phyloP scores from a whole-genome alignment of 208 protist genomes.

The Naegleria fowleri region DNA sequence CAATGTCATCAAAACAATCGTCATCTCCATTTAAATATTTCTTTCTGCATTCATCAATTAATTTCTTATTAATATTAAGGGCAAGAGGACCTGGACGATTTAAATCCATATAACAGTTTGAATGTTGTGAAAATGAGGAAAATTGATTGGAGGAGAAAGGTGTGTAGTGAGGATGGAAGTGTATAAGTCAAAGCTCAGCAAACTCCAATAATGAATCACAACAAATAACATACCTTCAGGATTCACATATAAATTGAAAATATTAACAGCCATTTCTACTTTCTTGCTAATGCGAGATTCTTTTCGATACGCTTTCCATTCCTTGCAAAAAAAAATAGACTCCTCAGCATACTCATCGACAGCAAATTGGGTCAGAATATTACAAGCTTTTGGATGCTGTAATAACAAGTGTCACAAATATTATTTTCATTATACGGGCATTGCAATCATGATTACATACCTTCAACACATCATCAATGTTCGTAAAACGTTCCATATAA shows the following conservation, averaged over 20 bases:
- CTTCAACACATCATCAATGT: neutral
- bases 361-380: neutral
- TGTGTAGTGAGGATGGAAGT: too few relatives aligned
- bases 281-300: neutral
- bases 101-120: too few relatives aligned
- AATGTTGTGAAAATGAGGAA: too few relatives aligned
- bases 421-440: too few relatives aligned
- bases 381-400: neutral
- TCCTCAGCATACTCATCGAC: neutral
- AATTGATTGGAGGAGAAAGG: too few relatives aligned
- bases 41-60: neutral
- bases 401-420: too few relatives aligned
- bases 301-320: neutral
- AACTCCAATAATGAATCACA: too few relatives aligned
- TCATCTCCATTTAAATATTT: neutral
- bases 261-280: neutral
- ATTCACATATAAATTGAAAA: neutral
- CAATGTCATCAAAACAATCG: neutral
- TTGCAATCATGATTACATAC: too few relatives aligned
- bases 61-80: neutral
- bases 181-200: too few relatives aligned
- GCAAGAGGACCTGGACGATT: neutral
- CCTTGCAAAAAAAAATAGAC: neutral
- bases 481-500: neutral
- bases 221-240: neutral